Evolutionary conservation across 331 rosid genomes (phyloP).

Genomic region (Phaseolus coccineus): DNA sequence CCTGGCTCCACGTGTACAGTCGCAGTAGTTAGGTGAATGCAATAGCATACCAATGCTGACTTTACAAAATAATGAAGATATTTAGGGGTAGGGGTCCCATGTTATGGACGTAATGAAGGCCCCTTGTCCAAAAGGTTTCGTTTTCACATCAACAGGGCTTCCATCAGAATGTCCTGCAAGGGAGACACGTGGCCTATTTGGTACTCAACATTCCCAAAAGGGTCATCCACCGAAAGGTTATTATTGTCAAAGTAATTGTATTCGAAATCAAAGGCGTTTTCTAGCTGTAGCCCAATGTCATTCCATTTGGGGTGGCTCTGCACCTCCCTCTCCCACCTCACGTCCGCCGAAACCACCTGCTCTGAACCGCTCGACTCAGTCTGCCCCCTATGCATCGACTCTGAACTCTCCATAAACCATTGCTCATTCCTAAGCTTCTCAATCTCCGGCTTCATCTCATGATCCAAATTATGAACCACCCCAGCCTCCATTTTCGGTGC

Average conservation of each 20-base stretch:
- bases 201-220: conserved; percentile 60
- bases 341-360: conserved; percentile 76
- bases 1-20: neutral
- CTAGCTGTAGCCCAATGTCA: conserved; percentile 35
- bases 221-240: conserved; percentile 53
- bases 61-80: conserved; percentile 37
- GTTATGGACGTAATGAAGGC: neutral
- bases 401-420: conserved; percentile 69
- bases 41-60: neutral
- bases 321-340: conserved; percentile 71
- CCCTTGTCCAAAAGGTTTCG: neutral
- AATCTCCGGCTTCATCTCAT: conserved; percentile 51
- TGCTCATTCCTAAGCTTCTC: conserved; percentile 42
- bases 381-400: conserved; percentile 77
- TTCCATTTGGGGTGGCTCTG: conserved; percentile 57
- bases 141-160: conserved; percentile 50
- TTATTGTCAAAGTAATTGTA: conserved; percentile 54
- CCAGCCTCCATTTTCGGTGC: neutral
- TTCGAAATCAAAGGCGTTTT: conserved; percentile 52
- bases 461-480: conserved; percentile 31
- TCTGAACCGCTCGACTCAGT: conserved; percentile 74
- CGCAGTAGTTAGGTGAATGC: conserved; percentile 10
- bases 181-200: conserved; percentile 67
- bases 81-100: neutral
- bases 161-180: conserved; percentile 72